Conservation (phyloP, 1,284 basidiomycete species). For the Microbotryum intermedium region DNA sequence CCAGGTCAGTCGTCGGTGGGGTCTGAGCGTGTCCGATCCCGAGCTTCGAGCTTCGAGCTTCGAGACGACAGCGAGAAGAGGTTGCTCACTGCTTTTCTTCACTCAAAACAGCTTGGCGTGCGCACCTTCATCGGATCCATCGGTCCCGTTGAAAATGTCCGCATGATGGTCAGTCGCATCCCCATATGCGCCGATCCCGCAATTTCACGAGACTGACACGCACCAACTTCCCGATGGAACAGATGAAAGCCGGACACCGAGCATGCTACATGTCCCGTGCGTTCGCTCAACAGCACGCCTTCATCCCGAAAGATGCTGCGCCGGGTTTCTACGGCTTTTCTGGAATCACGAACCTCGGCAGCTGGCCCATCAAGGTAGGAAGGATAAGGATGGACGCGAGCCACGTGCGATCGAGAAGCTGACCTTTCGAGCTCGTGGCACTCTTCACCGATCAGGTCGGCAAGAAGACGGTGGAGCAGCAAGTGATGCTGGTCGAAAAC, state of each 20-base stretch:
- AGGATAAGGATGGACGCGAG: too few relatives aligned
- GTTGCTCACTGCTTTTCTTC: conserved; percentile 14
- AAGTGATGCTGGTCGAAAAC: conserved; percentile 70
- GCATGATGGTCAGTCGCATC: conserved; percentile 30
- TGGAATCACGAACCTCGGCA: conserved; percentile 51
- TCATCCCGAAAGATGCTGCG: conserved; percentile 73
- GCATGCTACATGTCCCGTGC: conserved; percentile 91
- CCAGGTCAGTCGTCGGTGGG: conserved; percentile 22
- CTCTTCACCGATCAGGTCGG: conserved; percentile 42
- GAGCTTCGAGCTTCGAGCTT: not conserved
- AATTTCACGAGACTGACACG: not conserved
- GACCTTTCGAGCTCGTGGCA: not conserved
- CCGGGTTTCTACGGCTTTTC: conserved; percentile 73
- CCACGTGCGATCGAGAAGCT: too few relatives aligned
- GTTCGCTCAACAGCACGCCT: conserved; percentile 81
- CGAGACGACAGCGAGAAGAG: not conserved
- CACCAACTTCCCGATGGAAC: not conserved
- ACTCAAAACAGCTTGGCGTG: conserved; percentile 53
- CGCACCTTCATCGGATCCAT: conserved; percentile 85
- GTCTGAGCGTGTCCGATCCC: too few relatives aligned
- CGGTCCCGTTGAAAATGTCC: conserved; percentile 67
- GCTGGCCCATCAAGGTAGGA: conserved; percentile 32
- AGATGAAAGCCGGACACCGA: conserved; percentile 79
- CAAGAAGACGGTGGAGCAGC: conserved; percentile 44
- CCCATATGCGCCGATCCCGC: not conserved